Evolutionary conservation across 768 basidiomycete genomes (phyloP), one percentile per base, ranked within the genome.

Genomic region (Suillus spraguei): DNA sequence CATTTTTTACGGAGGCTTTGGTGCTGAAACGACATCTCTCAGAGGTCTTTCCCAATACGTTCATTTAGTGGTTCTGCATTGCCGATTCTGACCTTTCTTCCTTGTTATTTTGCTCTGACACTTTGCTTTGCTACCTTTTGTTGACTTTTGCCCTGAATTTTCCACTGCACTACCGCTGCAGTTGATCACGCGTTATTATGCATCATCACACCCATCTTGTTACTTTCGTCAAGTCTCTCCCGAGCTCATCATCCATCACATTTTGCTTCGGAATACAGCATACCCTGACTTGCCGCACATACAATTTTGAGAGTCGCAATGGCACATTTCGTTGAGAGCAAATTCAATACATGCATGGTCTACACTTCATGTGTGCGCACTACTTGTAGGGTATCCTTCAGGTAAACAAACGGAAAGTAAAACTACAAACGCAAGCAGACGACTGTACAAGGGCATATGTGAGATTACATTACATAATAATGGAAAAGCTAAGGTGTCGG

Each of bases 31-130:
- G 35, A 36, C 20, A 54, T 58, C 17, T 16, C 32, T 38, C 14
- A 35, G 50, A 68, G 67, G 56, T 74, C 74, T 54, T 72, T 74
- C 65, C 59, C 60, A 68, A 60, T 70, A 77, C 74, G 53, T 66
- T 77, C 76, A 60, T 75, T 75, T 42, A 56, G 56, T 39, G 35
- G 41, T 41, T 39, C 47, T 52, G 36, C 62, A 42, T 33, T 53
- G 39, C 60, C 32, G 50, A 55, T 42, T 55, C 59, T 54, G 60
- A 52, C 53, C 53, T 61, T 61, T 50, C 59, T 42, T 36, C 32
- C 38, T 36, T 14, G 22, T 24, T 63, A 69, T 67, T 70, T 60
- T 62, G 61, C 66, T 66, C 65, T 68, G 70, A 66, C 63, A 64
- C 59, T 61, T 60, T 63, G 63, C 49, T 66, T 60, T 24, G 22